Base-by-base conservation (phyloP, 768 basidiomycete species). In the Suillus alpinus region DNA sequence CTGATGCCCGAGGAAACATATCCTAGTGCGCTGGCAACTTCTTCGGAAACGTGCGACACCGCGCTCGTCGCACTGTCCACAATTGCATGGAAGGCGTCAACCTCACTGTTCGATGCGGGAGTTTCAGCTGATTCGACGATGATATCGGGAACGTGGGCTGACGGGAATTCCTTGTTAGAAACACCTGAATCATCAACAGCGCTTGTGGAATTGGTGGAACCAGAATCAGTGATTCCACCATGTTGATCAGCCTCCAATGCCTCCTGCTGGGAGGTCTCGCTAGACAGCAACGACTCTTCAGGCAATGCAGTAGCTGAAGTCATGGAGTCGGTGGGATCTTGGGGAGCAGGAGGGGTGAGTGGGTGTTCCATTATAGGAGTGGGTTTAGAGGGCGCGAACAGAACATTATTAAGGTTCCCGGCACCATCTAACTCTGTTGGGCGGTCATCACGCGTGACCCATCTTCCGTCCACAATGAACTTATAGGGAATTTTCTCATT, bases 391-490 rank as follows among this genome's bases (percentile, higher is more conserved):
- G 89, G 89, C 1, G 84, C 75, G 37, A 68, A 75, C 64, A 83
- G 81, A 57, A 90, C 75, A 70, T 92, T 91, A 73, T 94, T 94
- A 20, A 86, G 69, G 71, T 87, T 88, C 16, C 90, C 91, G 23
- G 75, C 73, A 9, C 72, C 69, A 66, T 92, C 90, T 1, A 74
- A 68, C 72, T 90, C 88, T 57, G 83, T 84, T 6, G 86, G 85
- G 59, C 79, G 78, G 61, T 80, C 78, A 39, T 81, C 78, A 51
- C 79, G 78, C 51, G 80, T 78, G 52, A 76, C 66, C 91, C 89
- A 93, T 61, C 73, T 67, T 39, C 86, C 87, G 69, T 94, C 92
- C 57, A 93, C 90, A 69, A 92, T 77, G 69, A 85, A 94, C 74
- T 94, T 94, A 83, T 89, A 94, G 7, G 76, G 67, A 59, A 90